Conservation (phyloP, 2,329 filamentous ascomycete genomes). For the Fusarium palustre region DNA sequence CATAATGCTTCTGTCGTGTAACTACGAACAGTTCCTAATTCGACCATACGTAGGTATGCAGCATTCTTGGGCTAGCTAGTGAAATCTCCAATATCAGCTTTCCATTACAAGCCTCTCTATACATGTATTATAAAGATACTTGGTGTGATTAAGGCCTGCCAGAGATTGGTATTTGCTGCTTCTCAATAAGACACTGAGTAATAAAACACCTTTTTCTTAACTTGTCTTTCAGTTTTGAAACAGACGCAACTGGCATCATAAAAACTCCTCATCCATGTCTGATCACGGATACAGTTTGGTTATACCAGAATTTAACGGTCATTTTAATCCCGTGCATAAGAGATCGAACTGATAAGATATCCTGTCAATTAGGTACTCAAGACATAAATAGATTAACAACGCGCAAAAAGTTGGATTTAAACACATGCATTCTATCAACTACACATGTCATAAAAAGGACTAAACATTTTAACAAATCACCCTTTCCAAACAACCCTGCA, state of each 20-base stretch:
- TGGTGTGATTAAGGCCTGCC: not conserved
- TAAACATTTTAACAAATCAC: not conserved
- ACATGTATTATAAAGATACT: not conserved
- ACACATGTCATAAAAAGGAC: not conserved
- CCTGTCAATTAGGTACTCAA: not conserved
- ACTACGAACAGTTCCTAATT: not conserved
- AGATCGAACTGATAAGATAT: not conserved
- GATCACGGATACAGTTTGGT: not conserved
- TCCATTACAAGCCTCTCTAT: not conserved
- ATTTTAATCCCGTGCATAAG: not conserved
- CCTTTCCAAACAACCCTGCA: not conserved
- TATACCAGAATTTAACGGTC: not conserved
- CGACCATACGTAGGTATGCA: not conserved
- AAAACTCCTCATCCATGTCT: not conserved
- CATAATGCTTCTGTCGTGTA: slow-evolving; percentile 1
- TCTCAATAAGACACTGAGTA: not conserved
- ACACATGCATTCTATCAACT: not conserved
- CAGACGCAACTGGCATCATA: too few species aligned
- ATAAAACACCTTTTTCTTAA: not conserved
- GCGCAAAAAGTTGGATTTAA: not conserved
- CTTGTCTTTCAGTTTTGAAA: not conserved
- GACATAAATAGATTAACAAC: not conserved
- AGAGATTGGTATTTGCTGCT: not conserved
- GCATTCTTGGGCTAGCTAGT: not conserved
- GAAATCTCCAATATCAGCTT: not conserved